These are phyloP conservation scores for Eustoma russellianum DNA, from an alignment of 257 asterid species.

Conservation along the genomic window DNA sequence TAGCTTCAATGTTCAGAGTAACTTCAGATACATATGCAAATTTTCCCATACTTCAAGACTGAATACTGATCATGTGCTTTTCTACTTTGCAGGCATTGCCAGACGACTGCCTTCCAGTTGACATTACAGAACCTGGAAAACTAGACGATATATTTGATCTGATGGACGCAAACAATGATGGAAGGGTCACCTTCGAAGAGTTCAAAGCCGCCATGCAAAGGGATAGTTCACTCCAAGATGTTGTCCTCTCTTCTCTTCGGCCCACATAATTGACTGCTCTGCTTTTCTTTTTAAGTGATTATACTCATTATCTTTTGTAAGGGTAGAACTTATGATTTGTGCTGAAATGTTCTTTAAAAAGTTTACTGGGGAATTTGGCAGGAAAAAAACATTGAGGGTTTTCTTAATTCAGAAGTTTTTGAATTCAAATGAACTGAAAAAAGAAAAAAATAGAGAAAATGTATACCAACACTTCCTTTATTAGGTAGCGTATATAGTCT, in stretches of 20 bases:
- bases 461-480: no score
- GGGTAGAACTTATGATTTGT: no score
- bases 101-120: constrained; percentile 63
- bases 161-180: constrained; percentile 83
- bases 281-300: neutral
- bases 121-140: constrained; percentile 71
- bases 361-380: no score
- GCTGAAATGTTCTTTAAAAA: no score
- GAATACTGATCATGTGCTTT: no score
- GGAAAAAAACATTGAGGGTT: no score
- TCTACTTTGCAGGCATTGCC: constrained; percentile 56
- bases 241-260: constrained; percentile 74
- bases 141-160: constrained; percentile 72
- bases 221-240: constrained; percentile 81
- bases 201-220: constrained; percentile 78
- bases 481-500: no score
- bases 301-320: no score
- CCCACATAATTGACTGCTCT: constrained; percentile 15
- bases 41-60: no score
- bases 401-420: no score
- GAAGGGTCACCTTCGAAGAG: constrained; percentile 72
- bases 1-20: constrained; percentile 75
- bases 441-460: no score
- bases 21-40: neutral
- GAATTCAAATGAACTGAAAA: no score